phyloP scores from a whole-genome alignment of 768 basidiomycete species.

The Infundibulicybe gibba region DNA sequence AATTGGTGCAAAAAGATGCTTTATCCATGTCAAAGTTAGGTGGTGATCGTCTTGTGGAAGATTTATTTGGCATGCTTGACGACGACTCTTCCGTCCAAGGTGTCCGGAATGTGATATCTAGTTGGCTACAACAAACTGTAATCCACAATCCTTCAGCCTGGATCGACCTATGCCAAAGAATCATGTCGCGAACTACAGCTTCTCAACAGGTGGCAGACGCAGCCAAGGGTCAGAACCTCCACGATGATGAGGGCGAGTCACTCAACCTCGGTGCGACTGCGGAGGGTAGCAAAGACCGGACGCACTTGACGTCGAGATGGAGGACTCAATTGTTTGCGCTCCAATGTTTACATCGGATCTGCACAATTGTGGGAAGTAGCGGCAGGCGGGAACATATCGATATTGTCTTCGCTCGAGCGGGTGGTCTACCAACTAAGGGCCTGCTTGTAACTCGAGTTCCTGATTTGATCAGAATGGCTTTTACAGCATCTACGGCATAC shows the following conservation, averaged over 20 bases:
- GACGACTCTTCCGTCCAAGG: conserved; percentile 93
- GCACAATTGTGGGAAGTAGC: conserved; percentile 66
- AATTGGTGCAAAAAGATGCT: conserved; percentile 95
- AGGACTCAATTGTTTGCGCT: conserved; percentile 94
- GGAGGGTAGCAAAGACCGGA: conserved; percentile 25
- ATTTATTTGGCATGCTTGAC: conserved; percentile 92
- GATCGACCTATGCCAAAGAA: conserved; percentile 96
- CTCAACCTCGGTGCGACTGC: conserved; percentile 59
- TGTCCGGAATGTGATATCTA: conserved; percentile 87
- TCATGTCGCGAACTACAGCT: conserved; percentile 92
- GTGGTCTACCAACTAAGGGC: conserved; percentile 53
- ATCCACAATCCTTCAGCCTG: conserved; percentile 92
- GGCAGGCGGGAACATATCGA: conserved; percentile 85
- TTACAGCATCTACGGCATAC: conserved; percentile 94
- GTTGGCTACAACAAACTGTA: conserved; percentile 95
- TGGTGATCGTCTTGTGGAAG: conserved; percentile 91
- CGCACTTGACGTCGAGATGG: conserved; percentile 78
- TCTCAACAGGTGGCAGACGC: conserved; percentile 72
- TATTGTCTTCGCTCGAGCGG: conserved; percentile 59
- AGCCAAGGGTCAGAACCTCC: conserved; percentile 45
- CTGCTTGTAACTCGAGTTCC: conserved; percentile 83
- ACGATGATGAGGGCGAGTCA: conserved; percentile 94
- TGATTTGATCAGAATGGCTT: conserved; percentile 96
- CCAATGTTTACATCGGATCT: conserved; percentile 88
- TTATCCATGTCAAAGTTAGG: conserved; percentile 88